Conservation (phyloP, 2,329 filamentous ascomycete genomes). For the Didymosphaeria variabile region DNA sequence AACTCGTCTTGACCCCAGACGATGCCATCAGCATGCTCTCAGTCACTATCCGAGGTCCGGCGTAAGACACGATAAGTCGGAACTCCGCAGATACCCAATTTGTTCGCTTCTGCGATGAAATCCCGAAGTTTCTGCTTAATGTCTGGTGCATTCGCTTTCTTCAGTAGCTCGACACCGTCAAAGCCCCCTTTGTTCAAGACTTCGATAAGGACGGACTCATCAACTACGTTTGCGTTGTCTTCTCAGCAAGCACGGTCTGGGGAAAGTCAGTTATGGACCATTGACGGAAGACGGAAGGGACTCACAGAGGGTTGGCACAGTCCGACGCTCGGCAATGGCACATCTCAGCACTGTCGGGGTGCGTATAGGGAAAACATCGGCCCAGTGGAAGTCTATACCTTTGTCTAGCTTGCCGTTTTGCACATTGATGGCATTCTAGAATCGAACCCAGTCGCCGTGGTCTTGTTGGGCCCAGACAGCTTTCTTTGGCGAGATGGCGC, state of each 20-base stretch:
- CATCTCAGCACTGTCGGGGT: slow-evolving; percentile 45
- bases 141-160: slow-evolving; percentile 33
- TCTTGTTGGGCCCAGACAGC: slow-evolving; percentile 40
- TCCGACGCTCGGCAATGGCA: slow-evolving; percentile 37
- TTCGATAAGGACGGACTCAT: slow-evolving; percentile 33
- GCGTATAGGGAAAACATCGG: slow-evolving; percentile 44
- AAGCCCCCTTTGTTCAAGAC: slow-evolving; percentile 40
- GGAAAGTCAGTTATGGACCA: slow-evolving; percentile 17
- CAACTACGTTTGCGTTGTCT: slow-evolving; percentile 38
- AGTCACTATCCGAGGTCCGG: slow-evolving; percentile 18
- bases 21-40: slow-evolving; percentile 33
- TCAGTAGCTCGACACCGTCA: slow-evolving; percentile 35
- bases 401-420: slow-evolving; percentile 37
- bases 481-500: slow-evolving; percentile 36
- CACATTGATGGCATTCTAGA: slow-evolving; percentile 43
- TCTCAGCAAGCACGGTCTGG: slow-evolving; percentile 47
- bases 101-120: slow-evolving; percentile 43
- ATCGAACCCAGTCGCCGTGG: slow-evolving; percentile 43
- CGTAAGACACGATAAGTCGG: slow-evolving; percentile 43
- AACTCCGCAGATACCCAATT: slow-evolving; percentile 43
- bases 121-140: slow-evolving; percentile 37
- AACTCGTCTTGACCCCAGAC: slow-evolving; percentile 48
- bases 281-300: neutral
- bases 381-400: slow-evolving; percentile 41
- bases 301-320: slow-evolving; percentile 37